Percentiles rank a stretch among this genome's conserved stretches.
These are phyloP conservation scores for Neoascochyta sp. DNA, from an alignment of 2,329 filamentous ascomycete genomes.

Conservation along the genomic window DNA sequence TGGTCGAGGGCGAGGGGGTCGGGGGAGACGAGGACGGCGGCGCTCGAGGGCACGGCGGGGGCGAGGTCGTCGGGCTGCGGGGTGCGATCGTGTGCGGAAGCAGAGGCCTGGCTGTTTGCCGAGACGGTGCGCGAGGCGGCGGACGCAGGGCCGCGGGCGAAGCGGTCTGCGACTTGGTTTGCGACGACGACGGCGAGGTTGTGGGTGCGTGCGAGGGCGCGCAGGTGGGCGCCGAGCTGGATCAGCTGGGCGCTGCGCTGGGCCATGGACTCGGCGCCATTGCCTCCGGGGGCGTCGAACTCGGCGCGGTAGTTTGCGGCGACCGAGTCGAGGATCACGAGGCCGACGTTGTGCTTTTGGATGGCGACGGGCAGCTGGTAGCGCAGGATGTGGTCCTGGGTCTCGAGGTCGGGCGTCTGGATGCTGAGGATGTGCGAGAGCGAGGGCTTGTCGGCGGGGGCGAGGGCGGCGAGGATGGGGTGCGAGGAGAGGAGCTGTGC, in stretches of 20 bases:
- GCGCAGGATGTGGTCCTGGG: conserved; percentile 89
- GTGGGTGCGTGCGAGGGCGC: conserved; percentile 69
- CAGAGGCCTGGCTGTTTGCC: conserved; percentile 23
- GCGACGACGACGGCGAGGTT: conserved; percentile 83
- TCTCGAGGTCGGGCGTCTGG: conserved; percentile 82
- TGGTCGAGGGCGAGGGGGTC: conserved; percentile 73
- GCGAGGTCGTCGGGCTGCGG: conserved; percentile 11
- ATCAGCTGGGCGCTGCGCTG: conserved; percentile 73
- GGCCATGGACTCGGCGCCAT: conserved; percentile 56
- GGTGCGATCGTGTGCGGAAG: conserved; percentile 8
- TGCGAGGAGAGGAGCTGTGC: conserved; percentile 71
- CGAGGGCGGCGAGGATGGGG: conserved; percentile 53
- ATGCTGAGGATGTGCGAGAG: conserved; percentile 76
- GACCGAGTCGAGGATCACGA: conserved; percentile 85
- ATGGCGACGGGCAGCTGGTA: conserved; percentile 90
- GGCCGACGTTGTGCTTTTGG: conserved; percentile 68
- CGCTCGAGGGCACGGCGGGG: conserved; percentile 8
- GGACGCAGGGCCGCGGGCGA: conserved; percentile 44
- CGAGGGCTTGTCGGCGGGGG: conserved; percentile 52
- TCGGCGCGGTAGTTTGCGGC: conserved; percentile 95
- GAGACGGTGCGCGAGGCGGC: conserved; percentile 23
- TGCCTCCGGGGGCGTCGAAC: conserved; percentile 59
- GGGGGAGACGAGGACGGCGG: conserved; percentile 37
- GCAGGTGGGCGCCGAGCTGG: conserved; percentile 69
- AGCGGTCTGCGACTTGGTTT: conserved; percentile 93